Base-by-base conservation (phyloP, 2,329 filamentous ascomycete genomes). In the Amesomyces nigricolor region DNA sequence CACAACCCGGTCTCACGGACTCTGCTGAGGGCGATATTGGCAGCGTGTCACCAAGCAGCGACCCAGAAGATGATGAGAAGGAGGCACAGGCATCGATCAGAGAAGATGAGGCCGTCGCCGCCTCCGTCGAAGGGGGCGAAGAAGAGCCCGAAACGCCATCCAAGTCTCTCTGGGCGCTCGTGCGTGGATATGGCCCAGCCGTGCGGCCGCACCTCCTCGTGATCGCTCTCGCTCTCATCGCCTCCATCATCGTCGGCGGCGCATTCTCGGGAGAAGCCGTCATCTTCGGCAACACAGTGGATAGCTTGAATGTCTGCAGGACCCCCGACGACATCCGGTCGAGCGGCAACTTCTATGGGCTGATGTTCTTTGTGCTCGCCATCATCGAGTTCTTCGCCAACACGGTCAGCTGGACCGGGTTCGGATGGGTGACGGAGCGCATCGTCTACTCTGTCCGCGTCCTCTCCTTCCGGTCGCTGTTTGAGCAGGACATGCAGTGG, bases 211-310 rank as follows among this genome's bases (percentile, higher is more conserved):
- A 77, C 59, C 53, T 67, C 1, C 51, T 60, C 35, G 67, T 64
- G 56, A 49, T 83, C 0, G 53, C 75, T 2, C 47, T 79, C 14
- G 80, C 77, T 0, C 70, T 83, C 9, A 66, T 79, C 11, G 76
- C 74, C 8, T 73, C 80, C 2, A 68, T 72, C 47, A 68, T 83
- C 37, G 79, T 83, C 4, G 81, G 81, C 13, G 76, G 76, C 10
- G 77, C 81, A 1, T 85, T 80, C 65, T 78, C 78, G 14, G 80
- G 75, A 1, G 75, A 78, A 51, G 81, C 78, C 19, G 70, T 83
- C n/a, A 78, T 86, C 45, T 85, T 86, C 57, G 82, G 82, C 48
- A 78, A 82, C 64, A 80, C 79, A 0, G 75, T 86, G 40, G 78
- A 78, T 5, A 74, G 68, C 30, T 69, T 86, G 26, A 82, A 75